These are phyloP conservation scores for Skeletonema tropicum DNA, from an alignment of 108 stramenopile genomes.

Conservation along the genomic window DNA sequence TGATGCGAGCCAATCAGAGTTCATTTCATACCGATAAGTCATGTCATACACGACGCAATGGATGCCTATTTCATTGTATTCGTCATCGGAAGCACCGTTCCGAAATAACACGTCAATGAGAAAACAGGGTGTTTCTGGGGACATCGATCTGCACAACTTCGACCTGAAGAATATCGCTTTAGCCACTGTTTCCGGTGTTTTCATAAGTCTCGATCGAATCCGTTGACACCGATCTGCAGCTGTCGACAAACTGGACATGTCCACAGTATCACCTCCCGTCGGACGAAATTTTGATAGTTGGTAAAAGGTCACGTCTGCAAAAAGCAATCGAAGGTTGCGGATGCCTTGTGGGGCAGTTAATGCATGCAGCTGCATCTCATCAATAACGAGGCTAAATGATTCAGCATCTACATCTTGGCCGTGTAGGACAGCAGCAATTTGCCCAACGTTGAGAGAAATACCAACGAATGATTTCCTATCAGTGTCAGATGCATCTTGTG, in stretches of 20 bases:
- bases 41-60: slow-evolving; percentile 72
- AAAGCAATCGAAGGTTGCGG: slow-evolving; percentile 38
- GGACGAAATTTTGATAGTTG: slow-evolving; percentile 15
- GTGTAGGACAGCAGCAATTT: slow-evolving; percentile 43
- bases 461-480: slow-evolving; percentile 5
- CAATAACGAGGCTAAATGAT: slow-evolving; percentile 40
- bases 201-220: slow-evolving; percentile 25
- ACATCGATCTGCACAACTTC: slow-evolving; percentile 62
- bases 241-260: not conserved
- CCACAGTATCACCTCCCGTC: not conserved
- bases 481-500: not conserved
- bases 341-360: slow-evolving; percentile 22
- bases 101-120: slow-evolving; percentile 58
- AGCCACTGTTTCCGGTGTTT: slow-evolving; percentile 27
- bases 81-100: slow-evolving; percentile 14
- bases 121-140: slow-evolving; percentile 70
- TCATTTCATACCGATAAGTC: slow-evolving; percentile 63
- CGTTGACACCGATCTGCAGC: slow-evolving; percentile 36
- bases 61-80: slow-evolving; percentile 41
- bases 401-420: slow-evolving; percentile 15
- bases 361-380: slow-evolving; percentile 34
- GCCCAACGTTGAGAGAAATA: slow-evolving; percentile 46
- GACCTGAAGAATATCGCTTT: slow-evolving; percentile 71
- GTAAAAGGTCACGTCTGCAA: slow-evolving; percentile 53
- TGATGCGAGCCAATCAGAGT: slow-evolving; percentile 58